Evolutionary conservation across 805 yeast species (phyloP).

Genomic region (Kluyveromyces dobzhanskii): DNA sequence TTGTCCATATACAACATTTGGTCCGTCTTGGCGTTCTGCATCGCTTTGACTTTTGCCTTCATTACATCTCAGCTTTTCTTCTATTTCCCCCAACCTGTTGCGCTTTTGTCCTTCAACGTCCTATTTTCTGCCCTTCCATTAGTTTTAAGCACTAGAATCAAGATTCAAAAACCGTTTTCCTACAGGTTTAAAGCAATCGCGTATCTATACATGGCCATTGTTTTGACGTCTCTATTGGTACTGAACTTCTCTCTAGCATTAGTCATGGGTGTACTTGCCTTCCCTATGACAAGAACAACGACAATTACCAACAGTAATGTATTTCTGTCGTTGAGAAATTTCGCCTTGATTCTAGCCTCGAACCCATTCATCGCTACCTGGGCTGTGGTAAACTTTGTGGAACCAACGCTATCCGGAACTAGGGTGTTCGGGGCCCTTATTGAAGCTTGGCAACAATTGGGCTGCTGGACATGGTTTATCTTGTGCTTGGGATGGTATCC

Average conservation of each 20-base stretch:
- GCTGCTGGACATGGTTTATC: slow-evolving; percentile 82
- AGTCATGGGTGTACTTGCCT: slow-evolving; percentile 54
- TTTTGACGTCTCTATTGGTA: slow-evolving; percentile 65
- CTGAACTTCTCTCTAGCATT: slow-evolving; percentile 80
- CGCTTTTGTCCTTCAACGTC: slow-evolving; percentile 13
- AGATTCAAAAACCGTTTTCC: slow-evolving; percentile 18
- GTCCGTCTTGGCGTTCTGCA: slow-evolving; percentile 21
- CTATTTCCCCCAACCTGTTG: slow-evolving; percentile 9
- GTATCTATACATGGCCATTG: slow-evolving; percentile 55
- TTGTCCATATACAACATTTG: slow-evolving; percentile 14
- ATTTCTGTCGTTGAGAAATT: slow-evolving; percentile 19
- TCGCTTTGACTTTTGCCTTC: slow-evolving; percentile 25
- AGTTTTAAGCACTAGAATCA: slow-evolving; percentile 11
- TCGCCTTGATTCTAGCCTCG: slow-evolving; percentile 33
- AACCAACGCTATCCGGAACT: slow-evolving; percentile 30
- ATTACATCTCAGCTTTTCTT: slow-evolving; percentile 16
- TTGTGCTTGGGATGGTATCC: slow-evolving; percentile 75
- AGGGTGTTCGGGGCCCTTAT: slow-evolving; percentile 43
- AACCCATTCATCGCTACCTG: slow-evolving; percentile 43
- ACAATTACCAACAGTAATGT: slow-evolving; percentile 7
- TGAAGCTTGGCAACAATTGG: slow-evolving; percentile 57
- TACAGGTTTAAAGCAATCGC: slow-evolving; percentile 36
- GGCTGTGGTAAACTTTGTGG: slow-evolving; percentile 26
- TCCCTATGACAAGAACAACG: slow-evolving; percentile 62
- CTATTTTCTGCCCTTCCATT: slow-evolving; percentile 16